Conservation (phyloP, 2,329 filamentous ascomycete species). For the Blastomyces percursus region DNA sequence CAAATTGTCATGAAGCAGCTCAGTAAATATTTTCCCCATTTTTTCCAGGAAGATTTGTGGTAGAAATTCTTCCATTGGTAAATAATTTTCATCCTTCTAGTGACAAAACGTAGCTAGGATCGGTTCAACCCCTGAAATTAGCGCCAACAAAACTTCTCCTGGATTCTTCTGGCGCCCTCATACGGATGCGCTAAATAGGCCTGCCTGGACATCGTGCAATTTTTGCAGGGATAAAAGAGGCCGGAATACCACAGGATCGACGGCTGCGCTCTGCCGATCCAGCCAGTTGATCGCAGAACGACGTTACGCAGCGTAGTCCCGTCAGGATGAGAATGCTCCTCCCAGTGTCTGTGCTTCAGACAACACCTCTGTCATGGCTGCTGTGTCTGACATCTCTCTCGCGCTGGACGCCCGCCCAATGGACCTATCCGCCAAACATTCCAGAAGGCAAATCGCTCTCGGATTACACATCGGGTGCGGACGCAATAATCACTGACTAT, state of each 20-base stretch:
- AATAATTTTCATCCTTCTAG: not conserved
- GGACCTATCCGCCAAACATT: not conserved
- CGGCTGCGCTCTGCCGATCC: not conserved
- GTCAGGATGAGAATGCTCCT: not conserved
- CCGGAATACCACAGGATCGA: not conserved
- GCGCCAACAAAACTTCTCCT: not conserved
- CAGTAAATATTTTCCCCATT: not conserved
- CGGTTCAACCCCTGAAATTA: not conserved
- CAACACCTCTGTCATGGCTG: not conserved
- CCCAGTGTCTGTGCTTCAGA: not conserved
- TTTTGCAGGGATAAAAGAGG: no score
- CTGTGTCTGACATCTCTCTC: not conserved
- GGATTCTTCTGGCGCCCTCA: no score
- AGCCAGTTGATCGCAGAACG: not conserved
- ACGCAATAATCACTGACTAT: not conserved
- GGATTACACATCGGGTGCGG: constrained; percentile 2
- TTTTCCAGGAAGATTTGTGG: not conserved
- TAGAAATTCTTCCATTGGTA: not conserved
- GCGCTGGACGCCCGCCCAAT: not conserved
- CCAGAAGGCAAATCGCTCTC: not conserved
- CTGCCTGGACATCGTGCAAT: not conserved
- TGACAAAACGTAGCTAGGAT: no score
- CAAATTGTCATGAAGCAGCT: not conserved
- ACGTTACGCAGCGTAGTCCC: no score
- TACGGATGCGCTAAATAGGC: not conserved